Evolutionary conservation across 441 rosid genomes (phyloP), one percentile per base, ranked within the genome.

Genomic region (Bruguiera hainesii): DNA sequence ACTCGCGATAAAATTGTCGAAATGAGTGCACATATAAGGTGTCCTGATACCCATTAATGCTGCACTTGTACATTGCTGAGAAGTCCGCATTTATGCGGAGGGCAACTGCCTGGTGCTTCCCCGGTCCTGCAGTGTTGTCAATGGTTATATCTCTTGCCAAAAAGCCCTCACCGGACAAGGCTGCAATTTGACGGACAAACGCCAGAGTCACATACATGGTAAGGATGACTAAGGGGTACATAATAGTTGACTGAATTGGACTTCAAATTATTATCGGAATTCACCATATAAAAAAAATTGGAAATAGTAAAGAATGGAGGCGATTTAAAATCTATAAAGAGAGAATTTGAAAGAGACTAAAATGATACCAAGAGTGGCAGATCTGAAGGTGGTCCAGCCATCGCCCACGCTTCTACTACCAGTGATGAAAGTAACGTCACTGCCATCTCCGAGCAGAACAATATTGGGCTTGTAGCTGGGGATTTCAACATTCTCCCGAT

Each of bases 381-480:
- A 89, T 87, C 95, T 78, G 83, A 89, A 92, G 72, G 96, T 87
- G 70, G 98, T 92, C 95, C 96, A 84, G 30, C 90, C 87, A 73
- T 87, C 95, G 21, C 7, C 89, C 0, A 87, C 82, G 55, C 89
- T 92, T 71, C 95, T 74, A 66, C 67, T 82, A 0, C 93, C 95
- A 23, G 87, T 80, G 26, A 92, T 78, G 61, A 82, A 65, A 9
- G 98, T 88, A 61, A 75, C 77, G 64, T 82, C 87, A 61, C 75
- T 73, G 25, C 95, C 98, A 69, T 81, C 90, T 56, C 97, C 97
- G 18, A 87, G 74, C 73, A 92, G 63, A 64, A 88, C 83, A 66
- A 92, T 79, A 26, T 88, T 92, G 19, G 91, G 73, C 71, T 89
- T 89, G 51, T 75, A 56, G 66, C 68, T 83, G 33, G 96, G 87